Evolutionary conservation across 176 grass and related monocot genomes (phyloP).

Genomic region (Hsuehochloa calcarea): DNA sequence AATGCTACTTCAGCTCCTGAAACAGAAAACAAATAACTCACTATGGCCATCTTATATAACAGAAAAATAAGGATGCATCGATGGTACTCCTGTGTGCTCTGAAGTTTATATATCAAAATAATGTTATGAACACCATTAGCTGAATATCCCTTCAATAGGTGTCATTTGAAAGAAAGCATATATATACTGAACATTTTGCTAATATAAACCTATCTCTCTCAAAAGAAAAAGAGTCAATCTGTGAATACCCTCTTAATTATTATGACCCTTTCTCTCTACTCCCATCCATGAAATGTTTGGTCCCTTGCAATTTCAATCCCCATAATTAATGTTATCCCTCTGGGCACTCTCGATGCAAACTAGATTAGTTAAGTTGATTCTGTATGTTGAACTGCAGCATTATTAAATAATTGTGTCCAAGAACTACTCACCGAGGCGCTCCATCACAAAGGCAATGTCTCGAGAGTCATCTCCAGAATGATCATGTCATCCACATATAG

Average conservation of each 20-base stretch:
- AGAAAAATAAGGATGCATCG: background rate
- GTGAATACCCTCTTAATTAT: background rate
- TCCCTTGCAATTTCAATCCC: background rate
- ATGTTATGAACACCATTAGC: background rate
- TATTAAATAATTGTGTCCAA: background rate
- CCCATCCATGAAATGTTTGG: background rate
- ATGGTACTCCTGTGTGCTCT: background rate
- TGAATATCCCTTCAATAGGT: background rate
- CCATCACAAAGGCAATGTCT: no score
- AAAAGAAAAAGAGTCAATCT: background rate
- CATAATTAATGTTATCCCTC: background rate
- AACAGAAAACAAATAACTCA: slow-evolving; percentile 9
- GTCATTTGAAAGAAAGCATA: background rate
- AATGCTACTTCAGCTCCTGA: slow-evolving; percentile 32
- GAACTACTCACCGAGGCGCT: no score
- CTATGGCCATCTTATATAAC: background rate
- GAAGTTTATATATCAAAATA: background rate
- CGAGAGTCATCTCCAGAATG: no score
- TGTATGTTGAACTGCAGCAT: background rate
- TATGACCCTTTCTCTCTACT: background rate
- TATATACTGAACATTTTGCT: background rate
- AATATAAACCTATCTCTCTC: background rate
- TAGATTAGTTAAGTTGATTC: background rate
- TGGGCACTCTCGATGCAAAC: background rate
- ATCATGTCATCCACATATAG: no score